Base-by-base conservation (phyloP, 2,329 filamentous ascomycete genomes). In the Exophiala oligosperma region DNA sequence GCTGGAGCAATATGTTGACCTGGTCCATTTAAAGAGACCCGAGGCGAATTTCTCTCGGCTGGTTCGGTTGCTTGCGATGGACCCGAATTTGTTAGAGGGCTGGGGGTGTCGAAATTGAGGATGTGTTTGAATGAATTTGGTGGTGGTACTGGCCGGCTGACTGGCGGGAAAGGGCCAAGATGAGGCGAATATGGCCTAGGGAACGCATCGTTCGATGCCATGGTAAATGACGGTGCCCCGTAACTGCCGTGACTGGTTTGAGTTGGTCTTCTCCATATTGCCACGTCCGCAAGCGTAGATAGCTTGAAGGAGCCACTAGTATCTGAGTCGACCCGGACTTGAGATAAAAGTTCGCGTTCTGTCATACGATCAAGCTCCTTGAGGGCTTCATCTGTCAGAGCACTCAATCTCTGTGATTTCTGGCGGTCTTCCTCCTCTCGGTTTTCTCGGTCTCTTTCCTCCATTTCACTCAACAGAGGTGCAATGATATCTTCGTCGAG, bases 281-380 rank as follows among this genome's bases (percentile, higher is more conserved):
- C 57, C 26, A 62, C 60, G 35, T 67, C 65, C 32, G 65, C 65
- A 51, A 67, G 64, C 2, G 60, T 53, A 11, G 65, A 67, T 32
- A 67, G 38, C 6, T 60, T 57, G 29, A 59, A 65, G 21, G 60
- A 58, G 23, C 49, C 54, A 24, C 50, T 54, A 41, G 64, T 54
- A 11, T 29, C 23, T 29, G 52, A 49, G 12, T 28, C 8, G 28
- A 9, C 14, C 4, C 28, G 23, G 3, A 29, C 24, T 17, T 53
- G n/a, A 8, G 61, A n/a, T 6, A 61, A 57, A 46, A 52, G 46
- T 7, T 60, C 60, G 28, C 59, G 49, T 14, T 58, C 61, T 41
- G 37, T 47, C 41, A 61, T 57, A 23, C 59, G 55, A 14, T 54
- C 54, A 21, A 68, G 60, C 43, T 64, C 58, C 32, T 61, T 57